Evolutionary conservation across 169 alveolate species (phyloP).

Genomic region (Plasmodium inui): DNA sequence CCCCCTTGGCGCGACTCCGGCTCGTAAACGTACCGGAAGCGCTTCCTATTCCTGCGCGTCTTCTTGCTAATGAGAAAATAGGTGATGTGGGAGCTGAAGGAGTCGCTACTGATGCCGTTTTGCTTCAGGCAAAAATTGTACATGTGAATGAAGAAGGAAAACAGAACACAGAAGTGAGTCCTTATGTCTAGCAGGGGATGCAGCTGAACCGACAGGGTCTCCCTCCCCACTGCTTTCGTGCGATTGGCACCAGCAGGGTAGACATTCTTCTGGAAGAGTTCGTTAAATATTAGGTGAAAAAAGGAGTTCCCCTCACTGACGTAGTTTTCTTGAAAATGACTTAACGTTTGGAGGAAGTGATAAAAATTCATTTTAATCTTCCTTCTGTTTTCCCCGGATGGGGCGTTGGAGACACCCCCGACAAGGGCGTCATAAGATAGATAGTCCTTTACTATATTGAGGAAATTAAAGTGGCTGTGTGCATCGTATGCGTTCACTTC

Average conservation of each 20-base stretch:
- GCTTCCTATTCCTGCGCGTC: slow-evolving; percentile 21
- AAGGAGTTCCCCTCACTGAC: slow-evolving; percentile 9
- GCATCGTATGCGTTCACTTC: slow-evolving; percentile 9
- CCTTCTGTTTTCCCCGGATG: neutral
- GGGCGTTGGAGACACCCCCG: neutral
- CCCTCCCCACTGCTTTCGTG: neutral
- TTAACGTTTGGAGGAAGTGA: slow-evolving; percentile 22
- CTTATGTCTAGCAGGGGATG: slow-evolving; percentile 17
- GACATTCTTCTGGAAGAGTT: neutral
- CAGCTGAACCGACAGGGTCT: neutral
- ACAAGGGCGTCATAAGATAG: slow-evolving; percentile 7
- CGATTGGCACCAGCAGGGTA: neutral
- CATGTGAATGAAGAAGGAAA: slow-evolving; percentile 57
- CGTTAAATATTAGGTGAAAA: slow-evolving; percentile 42
- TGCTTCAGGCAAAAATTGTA: slow-evolving; percentile 62
- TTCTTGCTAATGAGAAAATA: slow-evolving; percentile 54
- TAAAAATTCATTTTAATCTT: slow-evolving; percentile 56
- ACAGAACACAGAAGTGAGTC: slow-evolving; percentile 15
- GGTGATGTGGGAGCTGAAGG: slow-evolving; percentile 51
- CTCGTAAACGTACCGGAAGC: slow-evolving; percentile 12
- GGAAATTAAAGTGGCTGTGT: slow-evolving; percentile 61
- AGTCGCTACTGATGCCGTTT: slow-evolving; percentile 44
- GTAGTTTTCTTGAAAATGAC: slow-evolving; percentile 26
- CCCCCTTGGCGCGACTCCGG: neutral
- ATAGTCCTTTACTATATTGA: slow-evolving; percentile 31